Evolutionary conservation across 2,329 filamentous ascomycete species (phyloP).

Genomic region (Pyricularia sp.): DNA sequence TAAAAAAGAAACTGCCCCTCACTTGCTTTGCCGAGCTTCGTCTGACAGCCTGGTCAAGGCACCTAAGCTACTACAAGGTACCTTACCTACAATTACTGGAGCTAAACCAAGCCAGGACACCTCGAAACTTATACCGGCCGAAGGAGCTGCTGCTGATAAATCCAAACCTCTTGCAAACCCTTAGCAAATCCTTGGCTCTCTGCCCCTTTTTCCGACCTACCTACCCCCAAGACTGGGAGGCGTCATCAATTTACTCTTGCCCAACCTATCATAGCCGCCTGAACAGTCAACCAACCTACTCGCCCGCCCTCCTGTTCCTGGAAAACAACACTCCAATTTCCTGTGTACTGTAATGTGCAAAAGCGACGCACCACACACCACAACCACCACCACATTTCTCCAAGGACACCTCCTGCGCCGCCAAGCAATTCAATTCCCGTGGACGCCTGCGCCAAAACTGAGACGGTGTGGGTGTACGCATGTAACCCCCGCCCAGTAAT

Average conservation of each 20-base stretch:
- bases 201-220: background rate
- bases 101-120: background rate
- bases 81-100: background rate
- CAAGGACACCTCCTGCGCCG: background rate
- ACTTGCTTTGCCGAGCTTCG: background rate
- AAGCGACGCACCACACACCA: background rate
- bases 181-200: background rate
- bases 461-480: conserved; percentile 4
- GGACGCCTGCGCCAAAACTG: background rate
- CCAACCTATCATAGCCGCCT: background rate
- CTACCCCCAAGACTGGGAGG: background rate
- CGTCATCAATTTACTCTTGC: background rate
- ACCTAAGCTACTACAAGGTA: background rate
- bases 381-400: background rate
- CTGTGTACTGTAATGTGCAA: background rate
- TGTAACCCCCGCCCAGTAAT: conserved; percentile 3
- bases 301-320: background rate
- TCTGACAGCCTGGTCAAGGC: background rate
- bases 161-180: background rate
- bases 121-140: background rate
- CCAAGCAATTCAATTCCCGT: background rate
- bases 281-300: background rate
- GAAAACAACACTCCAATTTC: background rate
- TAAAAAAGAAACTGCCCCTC: background rate
- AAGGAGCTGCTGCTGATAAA: background rate